Base-by-base conservation (phyloP, 2,329 filamentous ascomycete genomes). In the Colletotrichum orchidophilum region DNA sequence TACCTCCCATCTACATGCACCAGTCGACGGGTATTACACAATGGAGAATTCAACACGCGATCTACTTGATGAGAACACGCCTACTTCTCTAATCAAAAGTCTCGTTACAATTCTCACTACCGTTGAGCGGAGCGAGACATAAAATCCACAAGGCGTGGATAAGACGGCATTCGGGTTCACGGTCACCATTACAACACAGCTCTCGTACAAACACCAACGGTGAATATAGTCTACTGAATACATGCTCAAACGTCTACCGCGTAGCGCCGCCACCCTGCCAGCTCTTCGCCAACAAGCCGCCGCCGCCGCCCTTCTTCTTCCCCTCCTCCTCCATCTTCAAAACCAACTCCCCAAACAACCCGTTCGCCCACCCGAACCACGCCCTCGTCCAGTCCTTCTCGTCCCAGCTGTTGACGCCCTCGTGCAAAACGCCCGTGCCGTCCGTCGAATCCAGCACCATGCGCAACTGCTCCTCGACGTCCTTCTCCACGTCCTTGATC, bases 361-460 rank as follows among this genome's bases (percentile, higher is more conserved):
- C 83, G 52, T 84, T 84, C 2, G 81, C 82, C 83, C 82, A 83
- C 0, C 82, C 82, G 60, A 83, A 84, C 85, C 85, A 87, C 26
- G 82, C 79, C n/a, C 85, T 75, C 26, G 83, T 83, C 77, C 80
- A 87, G 49, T 78, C 74, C 2, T 73, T 75, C 61, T 78, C 76
- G 68, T 82, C 77, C 77, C 85, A 85, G 3, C 81, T 80, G 69
- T 85, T 78, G 21, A 87, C 80, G 66, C 81, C 83, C 77, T 88
- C 85, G 68, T 88, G 86, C 15, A 88, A 82, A 8, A 88, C 80
- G 0, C 86, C 86, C 33, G 79, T 74, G 1, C 81, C 82, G 0
- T 76, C 76, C 5, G 83, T 85, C 66, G 80, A 84, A 65, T 83
- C 77, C 21, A 85, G 72, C 54, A 85, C 78, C 75, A 84, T 79